These are phyloP conservation scores for Penicillium simplicissimum DNA, from an alignment of 495 filamentous ascomycete species.

Conservation along the genomic window DNA sequence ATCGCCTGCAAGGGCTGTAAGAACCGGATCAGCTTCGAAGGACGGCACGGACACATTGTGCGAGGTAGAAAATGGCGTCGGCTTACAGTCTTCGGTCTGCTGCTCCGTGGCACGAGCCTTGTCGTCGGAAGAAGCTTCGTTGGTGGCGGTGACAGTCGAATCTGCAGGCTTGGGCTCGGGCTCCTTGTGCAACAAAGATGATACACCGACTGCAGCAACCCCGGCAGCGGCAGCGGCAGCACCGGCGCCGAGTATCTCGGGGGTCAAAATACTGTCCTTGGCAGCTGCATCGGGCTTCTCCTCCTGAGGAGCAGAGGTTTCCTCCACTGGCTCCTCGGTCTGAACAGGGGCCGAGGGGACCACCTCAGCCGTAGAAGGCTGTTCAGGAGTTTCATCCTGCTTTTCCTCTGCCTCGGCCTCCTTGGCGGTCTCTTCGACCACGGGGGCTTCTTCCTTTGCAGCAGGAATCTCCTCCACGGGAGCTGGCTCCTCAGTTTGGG, in stretches of 20 bases:
- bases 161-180: constrained; percentile 18
- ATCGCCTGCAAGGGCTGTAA: constrained; percentile 42
- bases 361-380: constrained; percentile 5
- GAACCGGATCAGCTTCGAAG: constrained; percentile 41
- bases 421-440: neutral
- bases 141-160: constrained; percentile 1
- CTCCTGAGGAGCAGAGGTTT: constrained; percentile 6
- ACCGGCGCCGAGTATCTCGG: constrained; percentile 31
- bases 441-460: neutral
- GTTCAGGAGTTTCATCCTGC: neutral
- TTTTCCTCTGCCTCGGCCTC: neutral
- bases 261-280: constrained; percentile 24
- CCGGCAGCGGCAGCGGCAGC: constrained; percentile 29
- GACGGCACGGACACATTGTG: constrained; percentile 25
- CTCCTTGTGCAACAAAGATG: constrained; percentile 22
- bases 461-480: constrained; percentile 7
- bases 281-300: constrained; percentile 17
- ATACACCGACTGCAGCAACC: constrained; percentile 25
- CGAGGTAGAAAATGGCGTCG: constrained; percentile 18
- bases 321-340: constrained; percentile 2
- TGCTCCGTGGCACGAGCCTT: constrained; percentile 18
- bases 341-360: neutral
- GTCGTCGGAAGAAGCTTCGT: constrained; percentile 12
- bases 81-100: constrained; percentile 34
- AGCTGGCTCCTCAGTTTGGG: constrained; percentile 1